These are phyloP conservation scores for Berkeleyomyces rouxiae DNA, from an alignment of 2,329 filamentous ascomycete genomes.

Conservation along the genomic window DNA sequence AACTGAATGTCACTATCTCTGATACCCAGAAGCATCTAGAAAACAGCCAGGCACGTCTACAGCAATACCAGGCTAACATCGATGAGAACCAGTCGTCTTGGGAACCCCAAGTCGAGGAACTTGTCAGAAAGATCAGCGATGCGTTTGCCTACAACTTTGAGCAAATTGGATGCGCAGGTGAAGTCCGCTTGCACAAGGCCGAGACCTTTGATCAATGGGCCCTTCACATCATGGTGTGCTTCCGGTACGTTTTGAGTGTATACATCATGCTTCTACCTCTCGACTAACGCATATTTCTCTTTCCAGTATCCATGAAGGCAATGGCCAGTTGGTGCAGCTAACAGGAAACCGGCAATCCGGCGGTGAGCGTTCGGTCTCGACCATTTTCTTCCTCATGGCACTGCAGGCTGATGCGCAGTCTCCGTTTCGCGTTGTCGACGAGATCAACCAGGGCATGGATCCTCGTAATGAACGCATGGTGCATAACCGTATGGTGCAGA, in stretches of 20 bases:
- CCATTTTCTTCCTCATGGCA: conserved; percentile 98
- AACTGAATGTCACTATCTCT: conserved; percentile 54
- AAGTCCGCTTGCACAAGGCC: conserved; percentile 76
- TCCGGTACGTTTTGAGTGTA: conserved; percentile 43
- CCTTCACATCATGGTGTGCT: conserved; percentile 86
- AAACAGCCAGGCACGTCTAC: conserved; percentile 36
- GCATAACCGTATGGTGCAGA: conserved; percentile 94
- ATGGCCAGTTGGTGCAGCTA: conserved; percentile 26
- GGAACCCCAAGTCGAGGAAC: conserved; percentile 67
- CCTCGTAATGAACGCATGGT: conserved; percentile 96
- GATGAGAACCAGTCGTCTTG: conserved; percentile 50
- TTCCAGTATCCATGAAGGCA: conserved; percentile 13
- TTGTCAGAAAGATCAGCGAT: conserved; percentile 68
- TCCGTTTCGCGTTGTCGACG: conserved; percentile 94
- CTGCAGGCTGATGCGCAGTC: conserved; percentile 84
- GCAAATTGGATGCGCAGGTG: conserved; percentile 83
- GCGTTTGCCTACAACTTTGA: conserved; percentile 89
- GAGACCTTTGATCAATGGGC: conserved; percentile 91
- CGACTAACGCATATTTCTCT: neutral
- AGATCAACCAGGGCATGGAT: conserved; percentile 99
- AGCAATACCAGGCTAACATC: conserved; percentile 41
- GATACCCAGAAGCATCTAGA: conserved; percentile 32
- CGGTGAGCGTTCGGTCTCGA: conserved; percentile 88
- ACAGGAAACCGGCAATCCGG: conserved; percentile 90
- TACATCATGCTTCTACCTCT: neutral